A percentile compares a stretch with the other conserved stretches of the same genome.
phyloP scores from a whole-genome alignment of 176 grass and related monocot genomes.

The Carex parvula region DNA sequence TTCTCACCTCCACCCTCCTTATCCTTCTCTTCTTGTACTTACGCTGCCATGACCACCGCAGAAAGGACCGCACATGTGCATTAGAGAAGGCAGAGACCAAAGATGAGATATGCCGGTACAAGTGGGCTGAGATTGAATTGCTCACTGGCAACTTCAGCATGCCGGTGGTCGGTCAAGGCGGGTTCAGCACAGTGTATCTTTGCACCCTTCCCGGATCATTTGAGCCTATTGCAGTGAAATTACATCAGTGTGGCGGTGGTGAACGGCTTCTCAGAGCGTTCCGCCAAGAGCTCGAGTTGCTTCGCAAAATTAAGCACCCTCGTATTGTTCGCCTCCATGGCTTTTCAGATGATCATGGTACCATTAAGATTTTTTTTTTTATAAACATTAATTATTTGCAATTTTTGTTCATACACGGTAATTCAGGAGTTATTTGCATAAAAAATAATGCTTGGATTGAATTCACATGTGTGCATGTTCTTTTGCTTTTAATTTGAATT shows the following conservation, averaged over 20 bases:
- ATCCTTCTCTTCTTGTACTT: conserved; percentile 14
- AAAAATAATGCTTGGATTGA: too few species aligned
- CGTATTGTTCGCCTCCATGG: conserved; percentile 62
- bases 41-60: neutral
- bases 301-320: conserved; percentile 55
- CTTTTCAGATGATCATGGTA: conserved; percentile 77
- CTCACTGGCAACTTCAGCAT: conserved; percentile 60
- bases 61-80: neutral
- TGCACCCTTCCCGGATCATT: conserved; percentile 19
- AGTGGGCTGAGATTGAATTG: conserved; percentile 55
- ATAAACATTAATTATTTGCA: neutral
- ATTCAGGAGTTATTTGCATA: too few species aligned
- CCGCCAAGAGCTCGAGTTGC: conserved; percentile 76
- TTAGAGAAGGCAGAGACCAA: neutral
- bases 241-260: conserved; percentile 55
- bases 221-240: conserved; percentile 47
- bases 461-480: neutral
- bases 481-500: neutral
- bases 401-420: too few species aligned
- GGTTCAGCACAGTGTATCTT: conserved; percentile 79
- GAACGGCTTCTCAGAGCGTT: conserved; percentile 50
- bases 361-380: neutral
- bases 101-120: conserved; percentile 28
- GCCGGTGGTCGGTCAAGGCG: conserved; percentile 63
- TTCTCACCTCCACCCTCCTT: conserved; percentile 2